A percentile compares a stretch with the other conserved stretches of the same genome.
phyloP scores from a whole-genome alignment of 2,329 filamentous ascomycete species.

The Aspergillus japonicus region DNA sequence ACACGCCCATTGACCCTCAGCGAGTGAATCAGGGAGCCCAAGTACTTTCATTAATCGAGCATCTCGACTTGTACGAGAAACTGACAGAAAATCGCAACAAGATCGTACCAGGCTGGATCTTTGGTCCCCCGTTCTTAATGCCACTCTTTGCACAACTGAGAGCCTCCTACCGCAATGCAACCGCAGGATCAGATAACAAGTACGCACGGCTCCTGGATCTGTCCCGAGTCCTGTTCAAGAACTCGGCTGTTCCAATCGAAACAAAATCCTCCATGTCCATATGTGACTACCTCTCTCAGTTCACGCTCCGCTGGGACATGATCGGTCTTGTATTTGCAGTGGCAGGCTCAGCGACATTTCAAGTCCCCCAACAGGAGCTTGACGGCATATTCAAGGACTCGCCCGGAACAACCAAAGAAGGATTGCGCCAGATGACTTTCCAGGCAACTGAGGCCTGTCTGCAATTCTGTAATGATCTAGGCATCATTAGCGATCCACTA shows the following conservation, averaged over 20 bases:
- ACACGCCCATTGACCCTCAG: not conserved
- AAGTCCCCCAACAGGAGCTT: slow-evolving; percentile 13
- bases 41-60: slow-evolving; percentile 14
- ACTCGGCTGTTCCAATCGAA: not conserved
- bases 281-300: slow-evolving; percentile 15
- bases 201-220: not conserved
- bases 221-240: slow-evolving; percentile 8
- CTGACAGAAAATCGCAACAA: slow-evolving; percentile 18
- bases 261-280: slow-evolving; percentile 13
- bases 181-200: not conserved
- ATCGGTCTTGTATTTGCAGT: slow-evolving; percentile 17
- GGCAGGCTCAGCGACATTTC: slow-evolving; percentile 15
- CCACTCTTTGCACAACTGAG: not conserved
- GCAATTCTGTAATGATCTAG: slow-evolving; percentile 18
- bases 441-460: slow-evolving; percentile 20
- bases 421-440: slow-evolving; percentile 12
- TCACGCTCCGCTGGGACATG: slow-evolving; percentile 20
- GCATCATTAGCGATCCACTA: slow-evolving; percentile 18
- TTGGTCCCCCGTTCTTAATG: not conserved
- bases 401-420: slow-evolving; percentile 10
- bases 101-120: not conserved
- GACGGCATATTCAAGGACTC: slow-evolving; percentile 2
- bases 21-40: slow-evolving; percentile 15
- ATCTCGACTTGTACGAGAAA: slow-evolving; percentile 13
- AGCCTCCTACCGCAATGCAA: slow-evolving; percentile 1